Percentiles rank a stretch among this genome's conserved stretches.
These are phyloP conservation scores for Gynochthodes officinalis DNA, from an alignment of 257 asterid genomes.

Conservation along the genomic window DNA sequence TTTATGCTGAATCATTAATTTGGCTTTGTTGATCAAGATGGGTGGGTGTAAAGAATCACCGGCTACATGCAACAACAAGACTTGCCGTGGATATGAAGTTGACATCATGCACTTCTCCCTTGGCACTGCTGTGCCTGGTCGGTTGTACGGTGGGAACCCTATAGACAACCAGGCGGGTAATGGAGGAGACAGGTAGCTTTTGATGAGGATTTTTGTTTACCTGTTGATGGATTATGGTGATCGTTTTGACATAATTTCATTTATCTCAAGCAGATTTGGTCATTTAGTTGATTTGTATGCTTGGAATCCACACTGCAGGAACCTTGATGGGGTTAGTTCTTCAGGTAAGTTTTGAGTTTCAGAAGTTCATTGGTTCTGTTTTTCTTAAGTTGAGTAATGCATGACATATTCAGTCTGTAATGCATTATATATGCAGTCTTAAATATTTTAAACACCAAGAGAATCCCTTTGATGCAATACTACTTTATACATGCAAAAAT, in stretches of 20 bases:
- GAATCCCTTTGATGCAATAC: not conserved
- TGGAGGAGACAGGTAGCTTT: constrained; percentile 53
- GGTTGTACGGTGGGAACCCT: constrained; percentile 64
- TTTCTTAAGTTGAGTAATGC: not conserved
- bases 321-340: constrained; percentile 51
- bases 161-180: constrained; percentile 37
- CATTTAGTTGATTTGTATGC: constrained; percentile 70
- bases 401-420: not conserved
- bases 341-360: constrained; percentile 43
- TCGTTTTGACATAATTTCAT: not conserved
- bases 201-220: not conserved
- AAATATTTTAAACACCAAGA: not conserved
- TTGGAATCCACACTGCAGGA: constrained; percentile 77
- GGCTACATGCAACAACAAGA: constrained; percentile 57
- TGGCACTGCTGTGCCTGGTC: constrained; percentile 87
- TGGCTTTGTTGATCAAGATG: constrained; percentile 49
- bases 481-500: not conserved
- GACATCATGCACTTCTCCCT: constrained; percentile 90
- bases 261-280: constrained; percentile 46
- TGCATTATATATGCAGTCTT: not conserved
- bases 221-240: not conserved
- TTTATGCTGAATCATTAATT: constrained; percentile 21
- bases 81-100: constrained; percentile 73
- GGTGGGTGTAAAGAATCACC: constrained; percentile 84
- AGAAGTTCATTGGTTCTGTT: not conserved